Percentiles rank a stretch among this genome's conserved stretches.
phyloP scores from a whole-genome alignment of 2,329 filamentous ascomycete species.

The Calcarisporium arbuscula region DNA sequence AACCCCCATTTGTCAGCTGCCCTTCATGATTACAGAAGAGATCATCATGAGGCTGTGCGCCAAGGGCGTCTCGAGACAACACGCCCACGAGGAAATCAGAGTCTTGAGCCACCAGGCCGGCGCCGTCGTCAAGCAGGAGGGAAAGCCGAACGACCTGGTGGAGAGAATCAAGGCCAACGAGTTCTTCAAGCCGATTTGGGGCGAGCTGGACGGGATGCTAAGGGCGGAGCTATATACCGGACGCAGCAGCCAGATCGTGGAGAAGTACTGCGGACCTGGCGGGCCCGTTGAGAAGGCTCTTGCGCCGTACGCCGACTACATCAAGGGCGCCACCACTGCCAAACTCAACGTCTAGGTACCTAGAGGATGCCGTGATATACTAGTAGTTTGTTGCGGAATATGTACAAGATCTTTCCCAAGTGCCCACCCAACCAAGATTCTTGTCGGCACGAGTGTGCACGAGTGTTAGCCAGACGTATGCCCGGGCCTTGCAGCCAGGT shows the following conservation, averaged over 20 bases:
- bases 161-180: slow-evolving; percentile 64
- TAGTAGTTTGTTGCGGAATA: no score
- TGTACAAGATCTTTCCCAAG: no score
- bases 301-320: slow-evolving; percentile 28
- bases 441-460: no score
- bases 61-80: slow-evolving; percentile 63
- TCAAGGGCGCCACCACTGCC: slow-evolving; percentile 15
- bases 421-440: no score
- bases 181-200: slow-evolving; percentile 70
- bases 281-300: slow-evolving; percentile 33
- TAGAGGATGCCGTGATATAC: no score
- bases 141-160: slow-evolving; percentile 75
- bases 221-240: slow-evolving; percentile 50
- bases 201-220: slow-evolving; percentile 61
- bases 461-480: no score
- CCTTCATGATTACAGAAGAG: slow-evolving; percentile 68
- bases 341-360: slow-evolving; percentile 10
- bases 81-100: slow-evolving; percentile 77
- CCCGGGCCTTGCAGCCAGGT: no score
- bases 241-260: slow-evolving; percentile 38
- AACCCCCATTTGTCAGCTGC: no score
- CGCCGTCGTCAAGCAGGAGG: slow-evolving; percentile 46
- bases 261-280: slow-evolving; percentile 34
- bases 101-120: slow-evolving; percentile 74
- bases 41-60: slow-evolving; percentile 75